Conservation (phyloP, 148 eudicot genomes). For the Persicaria maculosa region DNA sequence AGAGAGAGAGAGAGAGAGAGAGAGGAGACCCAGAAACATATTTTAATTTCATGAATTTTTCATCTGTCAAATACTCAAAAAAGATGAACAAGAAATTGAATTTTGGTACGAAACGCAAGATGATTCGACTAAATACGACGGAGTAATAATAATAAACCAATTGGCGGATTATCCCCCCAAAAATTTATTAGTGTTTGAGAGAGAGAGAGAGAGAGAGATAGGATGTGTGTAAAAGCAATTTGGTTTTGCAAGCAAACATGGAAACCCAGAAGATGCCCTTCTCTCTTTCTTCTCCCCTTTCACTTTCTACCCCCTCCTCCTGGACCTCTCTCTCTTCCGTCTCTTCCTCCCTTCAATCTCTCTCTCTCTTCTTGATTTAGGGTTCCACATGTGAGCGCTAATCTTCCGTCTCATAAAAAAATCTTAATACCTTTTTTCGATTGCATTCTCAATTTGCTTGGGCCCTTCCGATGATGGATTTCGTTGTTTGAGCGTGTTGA, state of each 20-base stretch:
- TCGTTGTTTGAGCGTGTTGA: slow-evolving; percentile 4
- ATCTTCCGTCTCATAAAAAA: neutral
- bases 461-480: slow-evolving; percentile 8
- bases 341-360: slow-evolving; percentile 9
- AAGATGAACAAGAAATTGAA: neutral
- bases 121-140: slow-evolving; percentile 7
- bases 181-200: neutral
- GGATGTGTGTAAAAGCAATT: slow-evolving; percentile 3
- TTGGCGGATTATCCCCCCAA: slow-evolving; percentile 7
- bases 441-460: neutral
- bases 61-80: neutral
- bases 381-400: slow-evolving; percentile 22
- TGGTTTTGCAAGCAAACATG: slow-evolving; percentile 12
- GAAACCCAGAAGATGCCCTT: slow-evolving; percentile 34
- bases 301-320: slow-evolving; percentile 10
- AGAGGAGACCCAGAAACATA: slow-evolving; percentile 9
- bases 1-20: no score
- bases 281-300: slow-evolving; percentile 12
- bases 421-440: neutral
- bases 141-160: slow-evolving; percentile 7
- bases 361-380: slow-evolving; percentile 14
- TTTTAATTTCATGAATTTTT: neutral
- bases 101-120: slow-evolving; percentile 11
- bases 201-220: neutral
- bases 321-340: slow-evolving; percentile 7